Evolutionary conservation across 495 filamentous ascomycete species (phyloP).

Genomic region (Copromyces sp.): DNA sequence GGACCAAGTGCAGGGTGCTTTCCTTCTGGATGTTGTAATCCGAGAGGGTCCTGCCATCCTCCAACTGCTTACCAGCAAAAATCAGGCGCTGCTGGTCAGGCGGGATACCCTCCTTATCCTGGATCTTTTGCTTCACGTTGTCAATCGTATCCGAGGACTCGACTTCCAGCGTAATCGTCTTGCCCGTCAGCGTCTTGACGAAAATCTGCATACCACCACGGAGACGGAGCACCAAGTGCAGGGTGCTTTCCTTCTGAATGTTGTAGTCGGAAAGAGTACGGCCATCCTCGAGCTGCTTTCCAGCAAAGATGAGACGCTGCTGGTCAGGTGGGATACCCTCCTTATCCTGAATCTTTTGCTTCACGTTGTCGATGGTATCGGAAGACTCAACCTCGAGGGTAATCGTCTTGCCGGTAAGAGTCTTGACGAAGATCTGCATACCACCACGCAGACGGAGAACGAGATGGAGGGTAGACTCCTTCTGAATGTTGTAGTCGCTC

Average conservation of each 20-base stretch:
- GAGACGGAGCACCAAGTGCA: slow-evolving; percentile 92
- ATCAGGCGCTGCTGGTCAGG: slow-evolving; percentile 85
- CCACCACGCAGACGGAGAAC: slow-evolving; percentile 97
- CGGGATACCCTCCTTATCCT: slow-evolving; percentile 87
- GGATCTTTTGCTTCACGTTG: slow-evolving; percentile 88
- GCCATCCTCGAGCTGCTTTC: slow-evolving; percentile 68
- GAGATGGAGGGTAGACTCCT: slow-evolving; percentile 91
- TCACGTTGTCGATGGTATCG: slow-evolving; percentile 92
- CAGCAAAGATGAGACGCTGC: slow-evolving; percentile 97
- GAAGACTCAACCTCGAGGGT: slow-evolving; percentile 84
- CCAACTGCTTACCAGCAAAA: slow-evolving; percentile 85
- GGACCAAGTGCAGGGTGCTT: slow-evolving; percentile 76
- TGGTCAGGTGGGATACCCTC: slow-evolving; percentile 98
- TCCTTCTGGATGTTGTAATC: slow-evolving; percentile 97
- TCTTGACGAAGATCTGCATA: slow-evolving; percentile 90
- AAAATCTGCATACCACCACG: slow-evolving; percentile 98
- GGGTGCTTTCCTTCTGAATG: slow-evolving; percentile 98
- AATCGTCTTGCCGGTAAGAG: slow-evolving; percentile 85
- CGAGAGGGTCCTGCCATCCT: slow-evolving; percentile 72
- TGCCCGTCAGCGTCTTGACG: slow-evolving; percentile 86
- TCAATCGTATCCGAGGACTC: slow-evolving; percentile 87
- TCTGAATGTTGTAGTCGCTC: slow-evolving; percentile 98
- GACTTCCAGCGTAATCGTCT: slow-evolving; percentile 87
- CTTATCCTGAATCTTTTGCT: slow-evolving; percentile 96
- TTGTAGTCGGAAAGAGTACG: slow-evolving; percentile 97